Evolutionary conservation across 2,329 filamentous ascomycete genomes (phyloP), one percentile per base, ranked within the genome.

Genomic region (Bipolaris cookei): DNA sequence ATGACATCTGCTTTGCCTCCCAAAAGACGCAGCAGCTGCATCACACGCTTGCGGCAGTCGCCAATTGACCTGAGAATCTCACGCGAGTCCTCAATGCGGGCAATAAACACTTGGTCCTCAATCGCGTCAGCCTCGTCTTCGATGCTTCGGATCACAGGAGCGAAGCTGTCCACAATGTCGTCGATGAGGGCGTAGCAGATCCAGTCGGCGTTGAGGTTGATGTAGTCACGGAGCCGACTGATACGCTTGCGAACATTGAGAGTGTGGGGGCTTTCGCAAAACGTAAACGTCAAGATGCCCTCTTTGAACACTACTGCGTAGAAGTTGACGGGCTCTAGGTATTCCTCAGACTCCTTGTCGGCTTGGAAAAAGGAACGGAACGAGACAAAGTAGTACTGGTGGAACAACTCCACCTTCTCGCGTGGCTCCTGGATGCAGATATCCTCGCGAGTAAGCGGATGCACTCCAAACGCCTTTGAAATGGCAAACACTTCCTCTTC

Each of bases 1-100:
- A 99, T 92, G 56, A 99, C 95, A 75, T 99, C 95, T n/a, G 95
- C 95, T 78, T 99, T 99, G 71, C 94, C 94, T 52, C 94, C 94
- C 0, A 99, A 83, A 6, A 99, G 88, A 41, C 96, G 91, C 82
- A 97, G 90, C 65, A 99, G 82, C 42, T 90, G 90, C 86, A 98
- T 95, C 56, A 95, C 92, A 66, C 95, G 96, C 82, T 97, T 97
- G 69, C 95, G 91, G 56, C 92, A 90, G 52, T 89, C 88, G 64
- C 94, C 94, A 68, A 99, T 96, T 63, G 90, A 89, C 43, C 91
- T 90, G 16, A 99, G 83, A 69, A 98, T 96, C 4, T 85, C 84
- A 60, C 91, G 90, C 63, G 93, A 96, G 75, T 98, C 94, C 70
- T 97, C 92, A 45, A 91, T 88, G 38, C 93, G 90, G 43, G 93